A percentile compares a stretch with the other conserved stretches of the same genome.
Conservation (phyloP, 768 basidiomycete species). For the Leccinum boreale region DNA sequence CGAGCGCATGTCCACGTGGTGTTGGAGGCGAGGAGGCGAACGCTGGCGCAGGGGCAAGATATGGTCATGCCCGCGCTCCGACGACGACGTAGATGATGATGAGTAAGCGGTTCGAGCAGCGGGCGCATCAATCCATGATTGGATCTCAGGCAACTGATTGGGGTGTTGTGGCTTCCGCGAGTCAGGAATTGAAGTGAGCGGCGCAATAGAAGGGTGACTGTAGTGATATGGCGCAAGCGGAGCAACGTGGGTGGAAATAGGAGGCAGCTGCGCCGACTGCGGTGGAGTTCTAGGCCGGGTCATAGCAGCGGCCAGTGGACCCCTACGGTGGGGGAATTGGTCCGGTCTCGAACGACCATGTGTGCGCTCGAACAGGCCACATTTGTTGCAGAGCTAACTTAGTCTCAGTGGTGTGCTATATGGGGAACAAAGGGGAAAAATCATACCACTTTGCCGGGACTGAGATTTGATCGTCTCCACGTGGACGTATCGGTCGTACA, state of each 20-base stretch:
- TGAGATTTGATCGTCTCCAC: constrained; percentile 74
- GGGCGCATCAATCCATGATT: constrained; percentile 43
- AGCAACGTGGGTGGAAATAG: constrained; percentile 40
- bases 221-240: constrained; percentile 48
- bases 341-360: constrained; percentile 77
- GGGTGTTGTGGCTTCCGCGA: constrained; percentile 31
- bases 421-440: not conserved
- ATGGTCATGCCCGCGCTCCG: constrained; percentile 32
- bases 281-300: constrained; percentile 50
- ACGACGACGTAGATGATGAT: constrained; percentile 26
- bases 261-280: constrained; percentile 40
- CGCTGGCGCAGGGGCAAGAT: constrained; percentile 30
- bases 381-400: constrained; percentile 53
- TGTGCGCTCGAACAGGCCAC: constrained; percentile 77
- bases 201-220: constrained; percentile 51
- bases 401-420: constrained; percentile 5
- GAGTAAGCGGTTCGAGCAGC: constrained; percentile 26
- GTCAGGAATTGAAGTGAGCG: constrained; percentile 38
- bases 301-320: constrained; percentile 55
- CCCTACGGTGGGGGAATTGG: constrained; percentile 78
- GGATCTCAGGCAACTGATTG: constrained; percentile 45
- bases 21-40: constrained; percentile 32
- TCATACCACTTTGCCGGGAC: constrained; percentile 73
- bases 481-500: constrained; percentile 83
- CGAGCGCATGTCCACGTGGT: constrained; percentile 33